Base-by-base conservation (phyloP, 2,329 filamentous ascomycete genomes). In the Mycosphaerelloides madeirae region DNA sequence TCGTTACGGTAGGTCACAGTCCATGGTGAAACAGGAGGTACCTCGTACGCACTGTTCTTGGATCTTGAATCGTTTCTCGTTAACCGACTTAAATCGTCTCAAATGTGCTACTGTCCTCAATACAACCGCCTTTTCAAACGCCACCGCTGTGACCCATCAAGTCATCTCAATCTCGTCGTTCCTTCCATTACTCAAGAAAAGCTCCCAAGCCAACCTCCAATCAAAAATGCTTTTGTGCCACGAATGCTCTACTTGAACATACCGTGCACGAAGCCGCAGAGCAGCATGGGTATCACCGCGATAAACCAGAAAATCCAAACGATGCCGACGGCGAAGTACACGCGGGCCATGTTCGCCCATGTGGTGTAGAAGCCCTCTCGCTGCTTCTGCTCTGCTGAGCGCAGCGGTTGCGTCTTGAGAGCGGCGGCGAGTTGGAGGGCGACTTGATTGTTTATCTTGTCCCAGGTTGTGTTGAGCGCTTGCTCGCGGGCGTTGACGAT, bases 381-480 rank as follows among this genome's bases (percentile, higher is more conserved):
- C 5, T 25, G 29, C 46, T 53, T 54, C 29, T 55, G 38, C 33
- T 46, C 48, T 3, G 44, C 43, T 9, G 48, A 39, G 36, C 48
- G 44, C 6, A 29, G 31, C 8, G 51, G 49, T 8, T 47, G 42
- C 6, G 35, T 33, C 4, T 44, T 44, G 16, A 75, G 64, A 35
- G 75, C 68, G 13, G 72, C 68, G 3, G 73, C 68, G 66, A 85
- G 78, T 45, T 78, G 75, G 74, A 79, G 80, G 3, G 83, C 83
- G 1, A 84, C 82, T 38, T 77, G 78, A 55, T 83, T 83, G 66
- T 84, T 83, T 63, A 85, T 83, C 65, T 77, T 82, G 46, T 84
- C 80, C 83, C 83, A 86, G 0, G 80, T 85, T 2, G 78, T 81
- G 38, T 80, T 72, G 48, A 77, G 76, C 0, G 81, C 83, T 49